Percentiles rank a stretch among this genome's conserved stretches.
Conservation (phyloP, 495 filamentous ascomycete species). For the Trichoderma reesei region DNA sequence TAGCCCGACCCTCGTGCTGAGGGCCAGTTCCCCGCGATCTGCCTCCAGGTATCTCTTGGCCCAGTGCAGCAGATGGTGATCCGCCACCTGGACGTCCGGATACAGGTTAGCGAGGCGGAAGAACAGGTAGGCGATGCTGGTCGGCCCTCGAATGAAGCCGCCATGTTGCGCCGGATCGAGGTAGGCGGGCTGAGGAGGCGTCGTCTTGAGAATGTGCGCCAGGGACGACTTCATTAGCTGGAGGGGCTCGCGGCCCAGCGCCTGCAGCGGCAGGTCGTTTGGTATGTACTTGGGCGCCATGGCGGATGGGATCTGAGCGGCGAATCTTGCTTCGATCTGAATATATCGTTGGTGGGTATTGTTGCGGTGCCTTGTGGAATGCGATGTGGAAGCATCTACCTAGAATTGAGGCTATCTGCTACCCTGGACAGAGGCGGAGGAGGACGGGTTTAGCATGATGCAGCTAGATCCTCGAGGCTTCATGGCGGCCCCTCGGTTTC, state of each 20-base stretch:
- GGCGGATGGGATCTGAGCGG: not conserved
- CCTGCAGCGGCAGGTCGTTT: not conserved
- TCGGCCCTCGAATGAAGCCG: conserved; percentile 51
- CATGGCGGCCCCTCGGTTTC: no score
- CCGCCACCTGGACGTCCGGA: conserved; percentile 36
- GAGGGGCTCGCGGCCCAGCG: not conserved
- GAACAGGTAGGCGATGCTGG: conserved; percentile 51
- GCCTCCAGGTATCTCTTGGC: conserved; percentile 37
- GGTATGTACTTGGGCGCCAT: conserved; percentile 9
- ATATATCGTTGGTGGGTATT: no score
- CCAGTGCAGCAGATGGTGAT: conserved; percentile 36
- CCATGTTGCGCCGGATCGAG: conserved; percentile 3
- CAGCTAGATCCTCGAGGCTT: not conserved
- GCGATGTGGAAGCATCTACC: no score
- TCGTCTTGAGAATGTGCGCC: conserved; percentile 24
- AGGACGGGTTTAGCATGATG: not conserved
- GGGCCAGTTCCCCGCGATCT: conserved; percentile 26
- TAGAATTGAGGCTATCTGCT: not conserved
- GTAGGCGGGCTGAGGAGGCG: conserved; percentile 18
- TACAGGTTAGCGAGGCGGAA: conserved; percentile 21
- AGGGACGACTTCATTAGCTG: conserved; percentile 19
- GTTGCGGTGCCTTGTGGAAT: no score
- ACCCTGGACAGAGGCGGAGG: not conserved
- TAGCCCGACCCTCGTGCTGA: conserved; percentile 33
- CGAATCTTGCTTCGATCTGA: not conserved